Evolutionary conservation across 2,329 filamentous ascomycete genomes (phyloP).

Genomic region (Neurospora sp.): DNA sequence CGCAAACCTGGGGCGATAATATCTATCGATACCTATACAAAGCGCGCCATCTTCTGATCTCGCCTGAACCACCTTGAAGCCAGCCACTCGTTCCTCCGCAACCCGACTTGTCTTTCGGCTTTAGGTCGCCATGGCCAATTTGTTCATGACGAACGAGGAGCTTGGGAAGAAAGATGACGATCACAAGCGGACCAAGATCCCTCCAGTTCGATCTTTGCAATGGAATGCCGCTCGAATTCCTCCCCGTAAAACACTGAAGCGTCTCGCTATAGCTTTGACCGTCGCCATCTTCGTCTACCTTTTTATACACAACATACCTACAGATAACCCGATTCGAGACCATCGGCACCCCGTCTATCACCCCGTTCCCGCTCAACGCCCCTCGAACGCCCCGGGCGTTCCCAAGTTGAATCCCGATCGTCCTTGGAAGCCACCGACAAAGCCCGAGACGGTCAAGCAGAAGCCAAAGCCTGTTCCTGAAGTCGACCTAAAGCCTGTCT

Average conservation of each 20-base stretch:
- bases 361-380: slow-evolving; percentile 9
- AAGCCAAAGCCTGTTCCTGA: neutral
- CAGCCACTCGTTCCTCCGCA: neutral
- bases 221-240: slow-evolving; percentile 36
- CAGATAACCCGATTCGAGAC: slow-evolving; percentile 28
- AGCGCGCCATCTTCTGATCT: neutral
- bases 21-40: neutral
- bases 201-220: slow-evolving; percentile 18
- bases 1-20: neutral
- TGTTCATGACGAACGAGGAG: slow-evolving; percentile 44
- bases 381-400: slow-evolving; percentile 4
- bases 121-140: slow-evolving; percentile 29
- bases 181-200: slow-evolving; percentile 26
- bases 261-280: slow-evolving; percentile 36
- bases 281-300: slow-evolving; percentile 47
- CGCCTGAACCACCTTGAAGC: neutral
- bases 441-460: neutral
- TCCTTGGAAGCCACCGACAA: neutral
- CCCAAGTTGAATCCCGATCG: slow-evolving; percentile 4
- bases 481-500: slow-evolving; percentile 5
- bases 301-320: slow-evolving; percentile 54
- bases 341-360: slow-evolving; percentile 29
- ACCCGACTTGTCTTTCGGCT: neutral
- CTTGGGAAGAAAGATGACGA: slow-evolving; percentile 53
- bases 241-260: slow-evolving; percentile 43